Evolutionary conservation across 2,329 filamentous ascomycete species (phyloP), one percentile per base, ranked within the genome.

Genomic region (Aspergillus hiratsukae): DNA sequence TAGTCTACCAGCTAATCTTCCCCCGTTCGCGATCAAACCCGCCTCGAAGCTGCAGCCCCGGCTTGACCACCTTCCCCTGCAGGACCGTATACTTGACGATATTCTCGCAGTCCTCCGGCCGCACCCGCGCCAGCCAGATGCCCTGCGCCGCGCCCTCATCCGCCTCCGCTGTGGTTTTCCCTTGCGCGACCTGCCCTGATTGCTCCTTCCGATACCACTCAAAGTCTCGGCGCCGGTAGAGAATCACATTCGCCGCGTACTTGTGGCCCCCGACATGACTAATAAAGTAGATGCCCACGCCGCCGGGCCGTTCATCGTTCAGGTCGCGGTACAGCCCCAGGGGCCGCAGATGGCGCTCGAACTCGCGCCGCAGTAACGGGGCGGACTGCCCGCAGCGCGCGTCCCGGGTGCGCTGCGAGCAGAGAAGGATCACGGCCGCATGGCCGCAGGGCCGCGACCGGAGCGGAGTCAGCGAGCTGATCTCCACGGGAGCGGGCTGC

Each of bases 181-280:
- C 31, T 17, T 17, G 14, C 31, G 31, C 76, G 8, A 31, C 51
- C 7, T 59, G 63, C 4, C 65, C 69, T 10, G 58, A 53, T 8
- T 50, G 61, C 21, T 53, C 64, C 48, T 64, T 65, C 14, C 59
- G 61, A 53, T 71, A 70, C 71, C 72, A 74, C 4, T 72, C 69
- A 25, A 73, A 69, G 59, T 71, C 74, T 7, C 80, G 79, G 19
- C 83, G 81, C 9, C 94, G 83, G 73, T 99, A 97, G 1, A 99
- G 81, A 79, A 99, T 89, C 65, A 97, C 85, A 67, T 99, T 99
- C 28, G 94, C 94, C 49, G 87, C 87, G 76, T 96, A 97, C 78
- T 97, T 97, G 79, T 99, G 94, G 0, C 94, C 94, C 28, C 94
- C 94, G 2, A 97, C 91, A 69, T 99, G 94, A 64, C 87, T 93